Evolutionary conservation across 176 grass and related monocot genomes (phyloP).

Genomic region (Saccharum spontaneum): DNA sequence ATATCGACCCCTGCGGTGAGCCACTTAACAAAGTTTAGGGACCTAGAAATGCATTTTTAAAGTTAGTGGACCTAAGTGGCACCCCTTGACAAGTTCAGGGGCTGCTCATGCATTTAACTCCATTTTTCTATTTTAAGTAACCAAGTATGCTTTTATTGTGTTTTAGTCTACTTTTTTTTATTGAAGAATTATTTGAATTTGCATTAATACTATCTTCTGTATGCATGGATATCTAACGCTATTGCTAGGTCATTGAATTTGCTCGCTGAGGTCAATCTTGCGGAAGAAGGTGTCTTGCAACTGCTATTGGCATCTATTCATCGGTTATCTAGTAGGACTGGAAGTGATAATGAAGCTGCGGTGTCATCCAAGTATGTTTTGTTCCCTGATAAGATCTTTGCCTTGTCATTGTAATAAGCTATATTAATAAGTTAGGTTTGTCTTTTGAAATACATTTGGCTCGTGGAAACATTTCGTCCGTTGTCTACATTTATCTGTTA

Average conservation of each 20-base stretch:
- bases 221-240: conserved; percentile 28
- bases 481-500: conserved; percentile 13
- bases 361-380: conserved; percentile 72
- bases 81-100: too few species aligned
- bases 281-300: conserved; percentile 91
- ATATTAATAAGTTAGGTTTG: conserved; percentile 17
- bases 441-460: conserved; percentile 27
- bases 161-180: conserved; percentile 3
- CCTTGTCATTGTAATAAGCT: conserved; percentile 9
- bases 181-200: conserved; percentile 7
- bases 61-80: too few species aligned
- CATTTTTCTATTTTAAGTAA: not conserved
- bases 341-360: conserved; percentile 64
- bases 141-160: not conserved
- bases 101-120: too few species aligned
- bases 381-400: conserved; percentile 24
- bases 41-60: too few species aligned
- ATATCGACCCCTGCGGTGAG: too few species aligned
- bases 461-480: not conserved
- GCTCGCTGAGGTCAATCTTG: conserved; percentile 83
- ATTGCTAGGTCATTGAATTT: conserved; percentile 76
- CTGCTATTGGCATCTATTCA: conserved; percentile 77
- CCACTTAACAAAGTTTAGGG: too few species aligned
- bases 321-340: conserved; percentile 59
- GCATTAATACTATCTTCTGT: conserved; percentile 21